Evolutionary conservation across 2,329 filamentous ascomycete genomes (phyloP).

Genomic region (Curvularia sp.): DNA sequence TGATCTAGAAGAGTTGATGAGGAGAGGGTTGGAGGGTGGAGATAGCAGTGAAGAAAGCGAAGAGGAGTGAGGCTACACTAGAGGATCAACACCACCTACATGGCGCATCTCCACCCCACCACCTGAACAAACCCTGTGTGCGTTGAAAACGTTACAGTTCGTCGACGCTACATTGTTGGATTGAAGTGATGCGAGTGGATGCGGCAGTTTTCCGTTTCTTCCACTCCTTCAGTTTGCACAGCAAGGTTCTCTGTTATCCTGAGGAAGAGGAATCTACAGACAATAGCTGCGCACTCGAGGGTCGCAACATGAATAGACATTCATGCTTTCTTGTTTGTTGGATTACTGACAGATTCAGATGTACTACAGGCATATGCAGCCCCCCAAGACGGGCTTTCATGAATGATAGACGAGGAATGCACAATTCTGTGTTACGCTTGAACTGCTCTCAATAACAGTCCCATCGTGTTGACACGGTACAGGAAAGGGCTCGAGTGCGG

Average conservation of each 20-base stretch:
- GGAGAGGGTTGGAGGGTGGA: conserved; percentile 48
- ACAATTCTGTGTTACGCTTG: neutral
- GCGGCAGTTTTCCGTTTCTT: neutral
- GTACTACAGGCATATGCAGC: neutral
- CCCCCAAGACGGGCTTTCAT: neutral
- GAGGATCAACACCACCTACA: neutral
- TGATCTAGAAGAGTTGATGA: conserved; percentile 55
- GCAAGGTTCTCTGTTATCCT: neutral
- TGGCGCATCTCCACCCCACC: neutral
- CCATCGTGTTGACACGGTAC: neutral
- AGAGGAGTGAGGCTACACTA: conserved; percentile 43
- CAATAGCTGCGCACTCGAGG: neutral
- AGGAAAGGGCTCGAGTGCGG: neutral
- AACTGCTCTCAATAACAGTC: neutral
- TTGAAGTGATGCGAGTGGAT: neutral
- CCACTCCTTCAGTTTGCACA: neutral
- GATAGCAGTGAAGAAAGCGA: conserved; percentile 55
- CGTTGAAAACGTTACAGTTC: neutral
- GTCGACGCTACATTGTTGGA: neutral
- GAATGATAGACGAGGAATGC: neutral
- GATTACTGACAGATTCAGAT: neutral
- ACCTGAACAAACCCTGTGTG: too few relatives aligned
- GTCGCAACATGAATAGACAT: neutral
- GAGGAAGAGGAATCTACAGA: neutral
- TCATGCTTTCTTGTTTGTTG: neutral